Percentiles rank a stretch among this genome's conserved stretches.
Evolutionary conservation across 768 basidiomycete genomes (phyloP).

Genomic region (Lactifluus volemus): DNA sequence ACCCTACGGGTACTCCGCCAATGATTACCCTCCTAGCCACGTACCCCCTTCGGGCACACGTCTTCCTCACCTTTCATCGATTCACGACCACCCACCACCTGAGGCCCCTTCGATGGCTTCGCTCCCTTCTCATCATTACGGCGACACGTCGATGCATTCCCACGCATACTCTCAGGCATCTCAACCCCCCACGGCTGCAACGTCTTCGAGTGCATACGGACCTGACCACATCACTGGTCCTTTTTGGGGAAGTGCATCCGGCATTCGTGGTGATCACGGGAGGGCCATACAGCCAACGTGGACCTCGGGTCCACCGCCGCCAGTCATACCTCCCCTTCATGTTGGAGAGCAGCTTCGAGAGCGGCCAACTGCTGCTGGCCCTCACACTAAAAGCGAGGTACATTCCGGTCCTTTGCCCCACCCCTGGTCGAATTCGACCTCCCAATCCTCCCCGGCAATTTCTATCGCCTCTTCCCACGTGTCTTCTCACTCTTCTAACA

Average conservation of each 20-base stretch:
- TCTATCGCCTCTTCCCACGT: conserved; percentile 12
- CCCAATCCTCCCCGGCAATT: conserved; percentile 7
- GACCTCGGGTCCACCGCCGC: not conserved
- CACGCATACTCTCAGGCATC: conserved; percentile 13
- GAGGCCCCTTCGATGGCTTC: conserved; percentile 7
- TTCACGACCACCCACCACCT: conserved; percentile 11
- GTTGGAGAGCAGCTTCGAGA: conserved; percentile 12
- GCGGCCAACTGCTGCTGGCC: conserved; percentile 3
- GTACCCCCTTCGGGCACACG: conserved; percentile 11
- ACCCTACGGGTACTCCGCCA: conserved; percentile 7
- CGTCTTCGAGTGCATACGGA: conserved; percentile 5
- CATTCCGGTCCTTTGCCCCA: conserved; percentile 13
- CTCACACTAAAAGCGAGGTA: conserved; percentile 12
- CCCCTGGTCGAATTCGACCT: conserved; percentile 16
- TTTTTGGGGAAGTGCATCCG: conserved; percentile 4
- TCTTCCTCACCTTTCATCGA: conserved; percentile 16
- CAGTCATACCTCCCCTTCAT: conserved; percentile 9
- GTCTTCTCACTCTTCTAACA: conserved; percentile 12
- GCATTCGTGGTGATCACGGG: conserved; percentile 8
- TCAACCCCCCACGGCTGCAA: not conserved
- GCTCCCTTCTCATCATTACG: conserved; percentile 7
- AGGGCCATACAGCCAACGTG: conserved; percentile 8
- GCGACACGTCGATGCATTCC: conserved; percentile 12
- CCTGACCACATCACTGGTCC: conserved; percentile 5
- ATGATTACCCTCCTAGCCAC: conserved; percentile 18